These are phyloP conservation scores for Pythium myriotylum DNA, from an alignment of 352 stramenopile genomes.

Conservation along the genomic window DNA sequence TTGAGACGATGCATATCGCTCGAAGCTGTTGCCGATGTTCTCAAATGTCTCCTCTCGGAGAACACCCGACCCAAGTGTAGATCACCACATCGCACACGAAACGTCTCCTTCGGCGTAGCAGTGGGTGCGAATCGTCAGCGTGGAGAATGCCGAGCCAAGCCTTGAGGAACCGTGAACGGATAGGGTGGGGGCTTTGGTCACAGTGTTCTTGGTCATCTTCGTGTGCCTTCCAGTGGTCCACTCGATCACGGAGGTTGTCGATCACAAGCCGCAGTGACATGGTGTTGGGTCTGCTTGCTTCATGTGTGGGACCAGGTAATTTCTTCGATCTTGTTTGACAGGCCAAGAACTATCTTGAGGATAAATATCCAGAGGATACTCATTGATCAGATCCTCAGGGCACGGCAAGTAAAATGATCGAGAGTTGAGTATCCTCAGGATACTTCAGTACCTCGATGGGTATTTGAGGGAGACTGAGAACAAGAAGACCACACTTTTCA, in stretches of 20 bases:
- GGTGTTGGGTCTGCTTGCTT: neutral
- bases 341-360: neutral
- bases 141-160: conserved; percentile 28
- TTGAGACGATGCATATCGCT: too few relatives aligned
- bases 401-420: too few relatives aligned
- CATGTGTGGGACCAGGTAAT: conserved; percentile 20
- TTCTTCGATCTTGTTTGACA: neutral
- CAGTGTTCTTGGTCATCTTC: neutral
- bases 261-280: conserved; percentile 15
- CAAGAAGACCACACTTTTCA: too few relatives aligned
- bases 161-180: conserved; percentile 23
- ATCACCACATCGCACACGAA: conserved; percentile 16
- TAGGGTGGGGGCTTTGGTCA: neutral
- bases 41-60: too few relatives aligned
- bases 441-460: too few relatives aligned
- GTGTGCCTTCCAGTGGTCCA: neutral
- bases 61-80: conserved; percentile 4
- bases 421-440: too few relatives aligned
- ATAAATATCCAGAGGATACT: neutral
- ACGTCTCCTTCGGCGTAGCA: conserved; percentile 21
- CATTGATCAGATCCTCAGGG: neutral
- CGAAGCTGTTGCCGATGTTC: too few relatives aligned
- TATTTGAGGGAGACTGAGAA: too few relatives aligned
- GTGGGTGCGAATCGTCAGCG: conserved; percentile 24
- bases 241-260: conserved; percentile 10